Evolutionary conservation across 2,329 filamentous ascomycete genomes (phyloP).

Genomic region (Mariannaea sp.): DNA sequence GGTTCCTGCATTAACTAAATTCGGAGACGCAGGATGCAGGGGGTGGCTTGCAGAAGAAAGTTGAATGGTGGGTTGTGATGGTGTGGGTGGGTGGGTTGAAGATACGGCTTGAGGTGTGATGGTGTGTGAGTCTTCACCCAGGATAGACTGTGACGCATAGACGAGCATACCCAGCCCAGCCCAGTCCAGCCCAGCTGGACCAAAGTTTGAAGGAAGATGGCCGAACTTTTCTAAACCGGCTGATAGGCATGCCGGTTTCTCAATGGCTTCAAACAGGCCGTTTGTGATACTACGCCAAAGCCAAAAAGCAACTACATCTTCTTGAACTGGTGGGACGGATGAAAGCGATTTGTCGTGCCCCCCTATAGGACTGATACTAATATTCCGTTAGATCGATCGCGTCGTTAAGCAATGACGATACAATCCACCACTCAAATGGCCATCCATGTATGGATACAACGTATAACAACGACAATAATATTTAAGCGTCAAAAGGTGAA

Average conservation of each 20-base stretch:
- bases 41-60: conserved; percentile 14
- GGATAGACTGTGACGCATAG: no score
- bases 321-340: no score
- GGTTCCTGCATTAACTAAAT: conserved; percentile 38
- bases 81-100: conserved; percentile 12
- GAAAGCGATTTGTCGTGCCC: neutral
- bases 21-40: conserved; percentile 25
- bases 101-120: neutral
- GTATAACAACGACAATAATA: no score
- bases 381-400: neutral
- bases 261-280: no score
- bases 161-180: no score
- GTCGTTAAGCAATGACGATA: neutral
- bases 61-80: neutral
- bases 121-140: no score
- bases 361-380: neutral
- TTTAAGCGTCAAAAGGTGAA: neutral
- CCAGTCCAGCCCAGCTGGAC: no score
- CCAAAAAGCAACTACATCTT: no score
- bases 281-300: no score
- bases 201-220: no score
- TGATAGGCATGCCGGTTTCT: no score
- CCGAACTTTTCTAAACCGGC: neutral
- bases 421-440: neutral
- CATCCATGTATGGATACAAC: neutral